Base-by-base conservation (phyloP, 306 rosid genomes). In the Cucumis cinereus region DNA sequence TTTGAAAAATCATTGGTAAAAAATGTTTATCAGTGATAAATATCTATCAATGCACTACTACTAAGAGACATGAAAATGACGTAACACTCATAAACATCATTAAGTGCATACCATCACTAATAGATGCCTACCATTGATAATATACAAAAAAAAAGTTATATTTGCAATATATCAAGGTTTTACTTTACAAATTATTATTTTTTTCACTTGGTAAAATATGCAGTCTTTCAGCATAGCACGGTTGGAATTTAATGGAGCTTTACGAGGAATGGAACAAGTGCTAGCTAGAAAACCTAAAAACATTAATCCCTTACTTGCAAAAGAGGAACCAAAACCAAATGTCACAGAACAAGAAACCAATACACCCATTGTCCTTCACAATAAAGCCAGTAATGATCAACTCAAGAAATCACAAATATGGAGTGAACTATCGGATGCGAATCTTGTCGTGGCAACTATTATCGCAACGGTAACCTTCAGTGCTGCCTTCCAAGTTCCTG, bases 161-260 rank as follows among this genome's bases (percentile, higher is more conserved):
- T 45, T 10, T 45, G 16, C 16, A 0, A 45, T 45, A 45, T 45
- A 8, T 11, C 10, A 41, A 2, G 10, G 8, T 41, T 41, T 10
- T 38, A 38, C 41, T 38, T 43, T 5, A 49, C 5, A 49, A 14
- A 49, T 15, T 5, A 14, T 49, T 49, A 13, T 49, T 15, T 1
- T 4, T 49, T 49, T 49, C 19, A 15, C 54, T 15, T 1, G 1
- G 17, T 22, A 33, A 40, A 36, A 36, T 10, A 66, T 10, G 35
- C 55, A 68, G 74, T 68, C 74, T 22, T 68, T 68, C n/a, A 68
- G 35, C 35, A 8, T 68, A 22, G 74, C 74, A 68, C 54, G 74
- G 7, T 41, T 68, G 55, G 74, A 68, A 12, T 68, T 41, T 2
- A 40, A 68, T 22, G 74, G 74, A 40, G 74, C 35, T 22, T n/a